Evolutionary conservation across 139 green algal species (phyloP).

Genomic region (Closterium sp.): DNA sequence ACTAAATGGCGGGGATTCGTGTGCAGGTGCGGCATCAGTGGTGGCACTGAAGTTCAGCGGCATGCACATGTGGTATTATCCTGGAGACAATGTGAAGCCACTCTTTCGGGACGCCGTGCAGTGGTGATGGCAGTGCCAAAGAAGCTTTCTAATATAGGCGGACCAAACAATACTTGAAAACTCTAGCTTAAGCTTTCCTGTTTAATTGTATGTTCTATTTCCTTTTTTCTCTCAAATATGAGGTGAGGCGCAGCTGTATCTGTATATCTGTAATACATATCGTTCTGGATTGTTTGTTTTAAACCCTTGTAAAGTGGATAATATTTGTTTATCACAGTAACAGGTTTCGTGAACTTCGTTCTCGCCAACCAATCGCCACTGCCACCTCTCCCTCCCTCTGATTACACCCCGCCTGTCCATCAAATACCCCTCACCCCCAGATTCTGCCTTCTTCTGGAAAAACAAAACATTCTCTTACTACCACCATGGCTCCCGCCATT

Average conservation of each 20-base stretch:
- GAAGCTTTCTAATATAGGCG: no score
- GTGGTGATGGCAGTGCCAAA: not conserved
- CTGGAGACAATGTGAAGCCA: not conserved
- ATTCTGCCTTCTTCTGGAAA: not conserved
- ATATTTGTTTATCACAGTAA: no score
- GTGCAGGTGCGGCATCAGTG: not conserved
- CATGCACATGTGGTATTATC: not conserved
- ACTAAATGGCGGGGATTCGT: not conserved
- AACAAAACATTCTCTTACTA: not conserved
- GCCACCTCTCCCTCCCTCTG: not conserved
- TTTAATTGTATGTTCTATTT: no score
- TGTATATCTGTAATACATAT: no score
- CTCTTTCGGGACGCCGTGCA: not conserved
- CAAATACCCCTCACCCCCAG: not conserved
- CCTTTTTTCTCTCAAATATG: no score
- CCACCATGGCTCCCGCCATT: not conserved
- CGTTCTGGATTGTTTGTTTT: no score
- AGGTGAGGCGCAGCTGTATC: no score
- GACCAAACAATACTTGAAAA: no score
- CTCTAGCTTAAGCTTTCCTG: no score
- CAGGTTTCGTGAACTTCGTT: not conserved
- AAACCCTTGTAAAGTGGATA: no score
- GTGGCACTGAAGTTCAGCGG: not conserved
- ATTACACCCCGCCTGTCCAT: not conserved
- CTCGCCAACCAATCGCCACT: not conserved